Conservation (phyloP, 768 basidiomycete species). For the Peribolospora kevripleyi region DNA sequence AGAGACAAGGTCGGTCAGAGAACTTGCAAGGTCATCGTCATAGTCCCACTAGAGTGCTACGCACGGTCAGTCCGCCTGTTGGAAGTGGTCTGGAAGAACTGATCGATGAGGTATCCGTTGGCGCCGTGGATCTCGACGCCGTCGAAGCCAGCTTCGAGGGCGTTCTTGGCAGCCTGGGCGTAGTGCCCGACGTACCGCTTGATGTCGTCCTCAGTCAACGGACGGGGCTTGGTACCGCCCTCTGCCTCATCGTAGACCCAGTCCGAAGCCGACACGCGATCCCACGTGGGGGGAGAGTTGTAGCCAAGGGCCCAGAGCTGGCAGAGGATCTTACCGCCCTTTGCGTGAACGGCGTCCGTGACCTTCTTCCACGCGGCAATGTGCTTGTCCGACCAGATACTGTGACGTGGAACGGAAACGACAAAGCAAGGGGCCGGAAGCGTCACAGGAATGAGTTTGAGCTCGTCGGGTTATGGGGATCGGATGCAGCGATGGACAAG, state of each 20-base stretch:
- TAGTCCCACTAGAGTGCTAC: no score
- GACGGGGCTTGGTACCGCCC: conserved; percentile 6
- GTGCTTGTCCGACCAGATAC: conserved; percentile 17
- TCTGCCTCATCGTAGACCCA: background rate
- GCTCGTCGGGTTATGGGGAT: conserved; percentile 1
- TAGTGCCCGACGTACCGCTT: conserved; percentile 24
- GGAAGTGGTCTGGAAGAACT: conserved; percentile 9
- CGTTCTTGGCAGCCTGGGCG: conserved; percentile 32
- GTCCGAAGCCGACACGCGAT: background rate
- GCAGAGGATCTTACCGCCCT: conserved; percentile 25
- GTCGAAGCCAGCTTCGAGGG: conserved; percentile 42
- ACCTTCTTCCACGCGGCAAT: conserved; percentile 19
- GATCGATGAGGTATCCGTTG: conserved; percentile 18
- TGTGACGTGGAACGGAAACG: conserved; percentile 3
- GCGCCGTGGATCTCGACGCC: conserved; percentile 29
- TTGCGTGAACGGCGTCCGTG: conserved; percentile 27
- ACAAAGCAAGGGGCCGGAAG: no score
- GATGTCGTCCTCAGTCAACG: conserved; percentile 21
- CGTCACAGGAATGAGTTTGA: background rate
- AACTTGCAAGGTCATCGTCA: background rate
- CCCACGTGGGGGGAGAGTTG: no score
- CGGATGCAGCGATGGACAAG: conserved; percentile 13
- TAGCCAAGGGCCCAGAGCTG: conserved; percentile 17
- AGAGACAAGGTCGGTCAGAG: background rate
- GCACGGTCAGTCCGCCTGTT: no score